These are phyloP conservation scores for Stylosanthes scabra DNA, from an alignment of 331 rosid species.

Conservation along the genomic window DNA sequence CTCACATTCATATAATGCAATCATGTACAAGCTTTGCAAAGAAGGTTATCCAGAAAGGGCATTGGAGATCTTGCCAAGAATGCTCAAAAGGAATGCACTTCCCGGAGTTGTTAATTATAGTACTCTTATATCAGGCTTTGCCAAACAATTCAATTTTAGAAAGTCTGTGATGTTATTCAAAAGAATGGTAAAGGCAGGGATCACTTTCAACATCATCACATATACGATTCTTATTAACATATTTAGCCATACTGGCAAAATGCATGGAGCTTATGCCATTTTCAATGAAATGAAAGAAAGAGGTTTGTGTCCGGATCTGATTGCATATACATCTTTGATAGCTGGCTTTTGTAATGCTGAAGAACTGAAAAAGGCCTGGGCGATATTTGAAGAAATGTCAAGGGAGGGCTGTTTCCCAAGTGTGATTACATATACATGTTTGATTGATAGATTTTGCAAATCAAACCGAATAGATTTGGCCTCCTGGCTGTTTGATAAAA, in stretches of 20 bases:
- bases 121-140: slow-evolving; percentile 63
- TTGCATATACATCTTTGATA: slow-evolving; percentile 61
- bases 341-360: slow-evolving; percentile 55
- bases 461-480: slow-evolving; percentile 53
- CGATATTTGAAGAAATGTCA: slow-evolving; percentile 57
- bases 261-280: slow-evolving; percentile 47
- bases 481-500: slow-evolving; percentile 48
- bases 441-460: slow-evolving; percentile 64
- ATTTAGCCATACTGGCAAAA: slow-evolving; percentile 41
- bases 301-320: slow-evolving; percentile 53
- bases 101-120: slow-evolving; percentile 59
- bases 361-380: slow-evolving; percentile 53
- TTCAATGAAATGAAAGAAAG: slow-evolving; percentile 51
- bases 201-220: slow-evolving; percentile 43
- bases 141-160: slow-evolving; percentile 48
- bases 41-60: slow-evolving; percentile 50
- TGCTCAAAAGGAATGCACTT: slow-evolving; percentile 65
- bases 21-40: slow-evolving; percentile 56
- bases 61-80: slow-evolving; percentile 63
- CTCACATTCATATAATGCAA: slow-evolving; percentile 56
- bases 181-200: slow-evolving; percentile 57
- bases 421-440: slow-evolving; percentile 61
- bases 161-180: slow-evolving; percentile 52
- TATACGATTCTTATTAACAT: slow-evolving; percentile 58
- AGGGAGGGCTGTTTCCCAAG: slow-evolving; percentile 50